Evolutionary conservation across 352 stramenopile genomes (phyloP), one percentile per base, ranked within the genome.

Genomic region (Pythium brassicae): DNA sequence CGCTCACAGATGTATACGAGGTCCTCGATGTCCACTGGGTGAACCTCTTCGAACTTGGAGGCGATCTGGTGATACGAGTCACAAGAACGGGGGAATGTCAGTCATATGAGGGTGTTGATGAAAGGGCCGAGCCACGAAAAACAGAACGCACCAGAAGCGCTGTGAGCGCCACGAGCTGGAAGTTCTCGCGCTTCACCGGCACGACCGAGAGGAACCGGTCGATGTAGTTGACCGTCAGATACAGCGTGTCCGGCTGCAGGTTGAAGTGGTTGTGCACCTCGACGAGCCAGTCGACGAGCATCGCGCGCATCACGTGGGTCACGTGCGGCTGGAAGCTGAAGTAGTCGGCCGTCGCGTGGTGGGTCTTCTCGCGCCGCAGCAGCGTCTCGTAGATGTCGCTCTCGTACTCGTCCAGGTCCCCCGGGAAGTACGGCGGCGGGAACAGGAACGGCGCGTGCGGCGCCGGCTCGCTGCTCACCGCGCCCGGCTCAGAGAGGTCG

Each of bases 11-110:
- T 98, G 72, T 98, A 99, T 53, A 99, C 86, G 39, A 99, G 77
- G 67, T 99, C 97, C 19, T 89, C 71, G 50, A 99, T 89, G 69
- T 99, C 94, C 15, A 96, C 96, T 12, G 96, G 94, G 65, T 99
- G 99, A 53, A 99, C 99, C 71, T 99, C 97, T 68, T 99, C 98
- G 72, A 99, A 99, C 81, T 99, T 99, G 25, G 96, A 97, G 15
- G 97, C 97, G 55, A 99, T 92, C 62, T 72, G 19, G 10, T 27
- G 12, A 22, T 8, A 22, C 1, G 5, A 50, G 32, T 9, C 32
- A n/a, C 20, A 53, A 39, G 19, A 37, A 11, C 9, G 9, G 29
- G 1, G 25, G 12, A 44, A 27, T 3, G 32, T 26, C 11, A 43
- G 20, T 43, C 22, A 42, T 20, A 11, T 11, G 22, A 20, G 6